These are phyloP conservation scores for Salvia splendens DNA, from an alignment of 257 asterid genomes.

Conservation along the genomic window DNA sequence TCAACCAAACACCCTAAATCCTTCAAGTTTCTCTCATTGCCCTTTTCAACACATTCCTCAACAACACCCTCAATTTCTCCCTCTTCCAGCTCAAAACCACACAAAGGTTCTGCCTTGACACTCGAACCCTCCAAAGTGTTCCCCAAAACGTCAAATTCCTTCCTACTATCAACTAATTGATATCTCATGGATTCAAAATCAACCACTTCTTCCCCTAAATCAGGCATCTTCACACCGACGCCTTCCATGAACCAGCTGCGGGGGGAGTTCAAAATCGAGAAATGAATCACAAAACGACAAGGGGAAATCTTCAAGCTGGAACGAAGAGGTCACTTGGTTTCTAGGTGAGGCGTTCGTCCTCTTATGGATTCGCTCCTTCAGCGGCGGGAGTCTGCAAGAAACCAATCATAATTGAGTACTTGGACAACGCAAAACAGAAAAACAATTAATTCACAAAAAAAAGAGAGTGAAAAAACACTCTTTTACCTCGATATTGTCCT, in stretches of 20 bases:
- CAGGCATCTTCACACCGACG: slow-evolving; percentile 35
- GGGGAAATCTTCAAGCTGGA: slow-evolving; percentile 48
- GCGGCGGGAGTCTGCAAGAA: slow-evolving; percentile 34
- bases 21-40: slow-evolving; percentile 26
- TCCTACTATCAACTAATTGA: slow-evolving; percentile 30
- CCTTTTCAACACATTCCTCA: slow-evolving; percentile 21
- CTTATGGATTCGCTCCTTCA: slow-evolving; percentile 42
- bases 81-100: slow-evolving; percentile 25
- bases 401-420: slow-evolving; percentile 40
- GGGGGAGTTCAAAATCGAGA: slow-evolving; percentile 60
- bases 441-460: no score
- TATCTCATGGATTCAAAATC: slow-evolving; percentile 22
- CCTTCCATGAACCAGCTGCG: slow-evolving; percentile 46
- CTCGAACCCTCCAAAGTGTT: slow-evolving; percentile 25
- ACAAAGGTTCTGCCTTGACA: slow-evolving; percentile 24
- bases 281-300: slow-evolving; percentile 50
- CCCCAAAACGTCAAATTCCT: slow-evolving; percentile 16
- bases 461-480: no score
- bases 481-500: no score
- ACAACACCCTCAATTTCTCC: slow-evolving; percentile 19
- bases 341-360: slow-evolving; percentile 28
- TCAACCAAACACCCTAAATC: slow-evolving; percentile 45
- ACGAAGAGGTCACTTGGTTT: slow-evolving; percentile 37
- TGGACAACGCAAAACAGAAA: no score
- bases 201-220: slow-evolving; percentile 29